These are phyloP conservation scores for Lentinula lateritia DNA, from an alignment of 768 basidiomycete genomes.

Conservation along the genomic window DNA sequence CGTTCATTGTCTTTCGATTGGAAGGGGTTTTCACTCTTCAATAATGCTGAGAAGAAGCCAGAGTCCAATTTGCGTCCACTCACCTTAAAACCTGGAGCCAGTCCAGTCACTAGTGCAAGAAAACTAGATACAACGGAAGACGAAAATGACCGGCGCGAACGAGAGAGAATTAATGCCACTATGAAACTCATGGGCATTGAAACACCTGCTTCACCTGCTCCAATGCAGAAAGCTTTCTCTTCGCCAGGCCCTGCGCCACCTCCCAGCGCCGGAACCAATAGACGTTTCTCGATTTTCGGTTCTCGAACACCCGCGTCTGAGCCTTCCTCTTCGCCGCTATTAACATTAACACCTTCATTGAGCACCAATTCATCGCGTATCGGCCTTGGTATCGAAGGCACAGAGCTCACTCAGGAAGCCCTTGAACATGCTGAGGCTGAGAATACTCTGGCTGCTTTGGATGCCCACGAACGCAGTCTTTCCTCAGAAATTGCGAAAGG, in stretches of 20 bases:
- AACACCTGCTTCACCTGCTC: conserved; percentile 44
- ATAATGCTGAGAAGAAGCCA: conserved; percentile 56
- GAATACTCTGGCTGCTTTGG: conserved; percentile 69
- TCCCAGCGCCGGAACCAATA: conserved; percentile 21
- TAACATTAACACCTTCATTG: conserved; percentile 30
- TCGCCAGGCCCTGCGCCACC: conserved; percentile 27
- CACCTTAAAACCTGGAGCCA: conserved; percentile 63
- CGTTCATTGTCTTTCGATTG: conserved; percentile 84
- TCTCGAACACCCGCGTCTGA: conserved; percentile 41
- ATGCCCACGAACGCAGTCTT: conserved; percentile 69
- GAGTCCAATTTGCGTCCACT: conserved; percentile 60
- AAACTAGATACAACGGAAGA: conserved; percentile 88
- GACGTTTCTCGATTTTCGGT: conserved; percentile 72
- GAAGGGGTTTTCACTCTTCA: conserved; percentile 73
- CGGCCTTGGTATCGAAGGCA: conserved; percentile 26
- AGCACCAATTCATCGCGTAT: conserved; percentile 18
- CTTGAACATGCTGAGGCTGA: conserved; percentile 77
- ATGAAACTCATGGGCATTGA: conserved; percentile 95
- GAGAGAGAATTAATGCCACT: conserved; percentile 83
- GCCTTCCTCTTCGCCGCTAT: conserved; percentile 34
- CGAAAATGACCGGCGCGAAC: conserved; percentile 83
- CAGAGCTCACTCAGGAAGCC: conserved; percentile 66
- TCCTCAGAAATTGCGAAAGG: conserved; percentile 77
- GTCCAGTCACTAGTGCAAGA: conserved; percentile 53
- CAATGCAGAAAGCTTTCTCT: conserved; percentile 34